A percentile compares a stretch with the other conserved stretches of the same genome.
Conservation (phyloP, 1,284 basidiomycete genomes). For the Rhodotorula sp. region DNA sequence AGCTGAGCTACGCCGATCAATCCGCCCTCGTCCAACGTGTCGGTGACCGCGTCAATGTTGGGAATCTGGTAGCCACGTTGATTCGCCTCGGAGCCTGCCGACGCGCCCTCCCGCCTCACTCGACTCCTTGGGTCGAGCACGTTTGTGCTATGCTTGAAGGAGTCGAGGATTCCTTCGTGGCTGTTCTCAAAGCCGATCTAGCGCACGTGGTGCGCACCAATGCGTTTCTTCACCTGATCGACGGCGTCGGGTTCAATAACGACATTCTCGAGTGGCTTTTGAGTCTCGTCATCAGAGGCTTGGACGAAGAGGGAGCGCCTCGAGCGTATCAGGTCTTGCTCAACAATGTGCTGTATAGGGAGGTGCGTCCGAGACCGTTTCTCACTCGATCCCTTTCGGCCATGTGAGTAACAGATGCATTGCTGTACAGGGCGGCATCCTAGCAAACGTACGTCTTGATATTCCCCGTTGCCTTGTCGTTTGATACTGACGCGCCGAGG, state of each 20-base stretch:
- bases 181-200: constrained; percentile 33
- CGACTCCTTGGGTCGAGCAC: constrained; percentile 27
- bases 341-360: constrained; percentile 43
- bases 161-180: constrained; percentile 41
- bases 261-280: constrained; percentile 45
- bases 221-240: constrained; percentile 42
- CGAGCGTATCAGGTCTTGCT: constrained; percentile 49
- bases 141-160: constrained; percentile 51
- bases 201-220: constrained; percentile 38
- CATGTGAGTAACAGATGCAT: not conserved
- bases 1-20: constrained; percentile 63
- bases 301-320: constrained; percentile 44
- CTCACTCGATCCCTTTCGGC: not conserved
- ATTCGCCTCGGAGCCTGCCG: constrained; percentile 42
- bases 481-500: too few species aligned
- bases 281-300: constrained; percentile 38
- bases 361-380: constrained; percentile 18
- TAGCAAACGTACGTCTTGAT: constrained; percentile 37
- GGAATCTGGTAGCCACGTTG: constrained; percentile 63
- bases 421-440: constrained; percentile 34
- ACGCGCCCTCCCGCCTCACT: not conserved
- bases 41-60: constrained; percentile 61
- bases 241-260: constrained; percentile 46
- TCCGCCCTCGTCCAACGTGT: constrained; percentile 69
- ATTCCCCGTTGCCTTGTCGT: too few species aligned